Evolutionary conservation across 1,139 yeast species (phyloP).

Genomic region (Debaryomyces singareniensis): DNA sequence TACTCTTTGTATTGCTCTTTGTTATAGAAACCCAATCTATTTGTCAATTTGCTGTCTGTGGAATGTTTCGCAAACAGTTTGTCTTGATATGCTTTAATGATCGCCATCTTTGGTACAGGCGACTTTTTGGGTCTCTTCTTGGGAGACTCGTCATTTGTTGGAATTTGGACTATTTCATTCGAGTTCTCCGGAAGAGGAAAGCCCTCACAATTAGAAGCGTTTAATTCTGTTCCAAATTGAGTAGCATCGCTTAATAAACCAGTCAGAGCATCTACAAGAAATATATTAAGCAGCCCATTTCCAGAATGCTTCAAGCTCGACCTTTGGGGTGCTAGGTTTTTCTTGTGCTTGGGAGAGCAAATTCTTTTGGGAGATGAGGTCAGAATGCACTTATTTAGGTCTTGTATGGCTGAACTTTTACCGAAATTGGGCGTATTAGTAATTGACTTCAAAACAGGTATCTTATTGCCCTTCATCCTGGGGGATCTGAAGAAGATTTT

Average conservation of each 20-base stretch:
- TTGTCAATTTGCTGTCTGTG: background rate
- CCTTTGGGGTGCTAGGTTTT: constrained; percentile 18
- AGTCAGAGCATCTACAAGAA: constrained; percentile 61
- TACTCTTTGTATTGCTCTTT: constrained; percentile 24
- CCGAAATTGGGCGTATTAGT: constrained; percentile 15
- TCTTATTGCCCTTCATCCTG: constrained; percentile 10
- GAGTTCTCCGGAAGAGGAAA: constrained; percentile 56
- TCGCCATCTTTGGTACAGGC: constrained; percentile 41
- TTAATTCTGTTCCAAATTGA: constrained; percentile 68
- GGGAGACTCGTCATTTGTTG: constrained; percentile 40
- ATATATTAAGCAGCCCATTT: constrained; percentile 27
- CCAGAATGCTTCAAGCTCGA: constrained; percentile 34
- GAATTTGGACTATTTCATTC: constrained; percentile 61
- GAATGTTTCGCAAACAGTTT: constrained; percentile 10
- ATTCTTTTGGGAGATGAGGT: constrained; percentile 26
- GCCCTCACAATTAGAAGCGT: constrained; percentile 57
- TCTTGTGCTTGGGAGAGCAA: constrained; percentile 38
- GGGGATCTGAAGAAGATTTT: constrained; percentile 18
- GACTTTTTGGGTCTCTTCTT: constrained; percentile 8
- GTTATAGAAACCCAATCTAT: constrained; percentile 24
- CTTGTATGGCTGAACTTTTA: background rate
- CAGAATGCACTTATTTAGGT: background rate
- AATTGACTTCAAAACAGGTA: constrained; percentile 28
- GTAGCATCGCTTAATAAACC: constrained; percentile 68
- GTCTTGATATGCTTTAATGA: constrained; percentile 40